Evolutionary conservation across 257 asterid species (phyloP), one percentile per base, ranked within the genome.

Genomic region (Solanum ossicruentum): DNA sequence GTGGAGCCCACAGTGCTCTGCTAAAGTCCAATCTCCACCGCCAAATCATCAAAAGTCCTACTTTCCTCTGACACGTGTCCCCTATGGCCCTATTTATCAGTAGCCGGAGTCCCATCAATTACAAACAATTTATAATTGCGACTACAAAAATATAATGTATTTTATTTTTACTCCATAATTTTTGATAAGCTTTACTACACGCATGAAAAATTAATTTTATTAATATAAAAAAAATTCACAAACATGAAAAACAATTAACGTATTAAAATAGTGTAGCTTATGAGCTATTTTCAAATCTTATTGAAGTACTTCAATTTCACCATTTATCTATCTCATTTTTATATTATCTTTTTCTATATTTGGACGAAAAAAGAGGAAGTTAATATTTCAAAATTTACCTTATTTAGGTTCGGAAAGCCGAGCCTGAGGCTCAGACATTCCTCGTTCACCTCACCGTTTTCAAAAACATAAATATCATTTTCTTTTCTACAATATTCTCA

Each of bases 361-460:
- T 80, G 23, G 61, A 79, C 26, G 26, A 1, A 80, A 10, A 51
- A 79, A 17, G 3, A 26, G 83, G 13, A 10, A 3, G 45, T 13
- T 12, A 11, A 21, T 51, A 58, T 63, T 72, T 84, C 69, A 84
- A 84, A 88, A 58, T 43, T 54, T 49, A 84, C 57, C 54, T 23
- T 83, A 16, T 23, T 6, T 43, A 80, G 61, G 81, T 81, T 28
- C 51, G 79, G 39, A n/a, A 61, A 10, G 41, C 93, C 93, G 84
- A 89, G 67, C 89, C 93, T 57, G 77, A 85, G 93, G 87, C 58
- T 87, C 91, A 84, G 92, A 85, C 85, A 28, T 61, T 6, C 85
- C 66, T 83, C 83, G 55, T 26, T 41, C 73, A 17, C n/a, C 49
- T 67, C 85, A 49, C 51, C 17, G 18, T 41, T 77, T 66, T 21